Evolutionary conservation across 345 rosid genomes (phyloP).

Genomic region (Ceriops zippeliana): DNA sequence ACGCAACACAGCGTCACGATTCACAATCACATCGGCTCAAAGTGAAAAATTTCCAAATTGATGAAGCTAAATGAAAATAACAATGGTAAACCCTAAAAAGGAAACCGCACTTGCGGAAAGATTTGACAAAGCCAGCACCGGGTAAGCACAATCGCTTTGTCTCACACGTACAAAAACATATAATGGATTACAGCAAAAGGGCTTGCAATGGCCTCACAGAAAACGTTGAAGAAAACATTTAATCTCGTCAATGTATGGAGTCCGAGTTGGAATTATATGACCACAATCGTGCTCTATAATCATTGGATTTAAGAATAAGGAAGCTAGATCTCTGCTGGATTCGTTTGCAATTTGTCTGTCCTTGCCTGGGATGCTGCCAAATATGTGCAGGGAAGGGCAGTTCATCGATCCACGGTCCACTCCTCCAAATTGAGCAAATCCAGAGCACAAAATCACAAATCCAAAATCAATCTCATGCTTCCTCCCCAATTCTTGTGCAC

Average conservation of each 20-base stretch:
- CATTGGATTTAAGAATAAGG: conserved; percentile 47
- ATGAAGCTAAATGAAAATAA: no score
- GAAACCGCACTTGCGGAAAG: no score
- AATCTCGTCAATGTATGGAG: conserved; percentile 65
- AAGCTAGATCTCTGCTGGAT: conserved; percentile 58
- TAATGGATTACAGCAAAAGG: not conserved
- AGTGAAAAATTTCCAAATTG: no score
- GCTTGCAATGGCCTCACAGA: conserved; percentile 27
- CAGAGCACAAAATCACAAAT: conserved; percentile 81
- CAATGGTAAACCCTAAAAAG: no score
- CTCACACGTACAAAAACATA: not conserved
- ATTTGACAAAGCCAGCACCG: no score
- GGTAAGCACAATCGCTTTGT: no score
- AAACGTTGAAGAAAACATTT: conserved; percentile 67
- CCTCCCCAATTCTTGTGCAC: conserved; percentile 38
- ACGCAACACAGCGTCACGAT: no score
- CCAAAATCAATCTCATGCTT: conserved; percentile 60
- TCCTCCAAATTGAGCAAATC: conserved; percentile 44
- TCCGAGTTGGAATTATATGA: conserved; percentile 77
- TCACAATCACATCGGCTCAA: no score
- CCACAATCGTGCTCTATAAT: conserved; percentile 78
- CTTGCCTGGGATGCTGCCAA: conserved; percentile 56
- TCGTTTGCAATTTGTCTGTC: conserved; percentile 76
- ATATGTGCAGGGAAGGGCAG: conserved; percentile 87
- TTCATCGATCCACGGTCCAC: conserved; percentile 36